Conservation (phyloP, 106 monocot genomes). For the Cymbidium sinense region DNA sequence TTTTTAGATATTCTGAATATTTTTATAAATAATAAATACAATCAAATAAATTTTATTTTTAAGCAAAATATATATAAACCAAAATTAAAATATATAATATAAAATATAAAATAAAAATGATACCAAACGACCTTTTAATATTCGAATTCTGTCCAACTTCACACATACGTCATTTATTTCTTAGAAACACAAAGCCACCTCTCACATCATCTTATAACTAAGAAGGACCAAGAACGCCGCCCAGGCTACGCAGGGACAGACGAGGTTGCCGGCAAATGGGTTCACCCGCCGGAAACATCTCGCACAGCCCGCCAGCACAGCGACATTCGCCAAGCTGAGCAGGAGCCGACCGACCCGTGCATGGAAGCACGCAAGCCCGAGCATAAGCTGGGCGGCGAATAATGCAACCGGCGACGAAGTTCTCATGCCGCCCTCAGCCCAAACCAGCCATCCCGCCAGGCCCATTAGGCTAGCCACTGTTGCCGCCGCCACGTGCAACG, state of each 20-base stretch:
- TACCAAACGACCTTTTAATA: too few species aligned
- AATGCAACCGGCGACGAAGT: neutral
- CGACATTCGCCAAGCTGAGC: slow-evolving; percentile 2
- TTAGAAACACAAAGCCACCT: too few species aligned
- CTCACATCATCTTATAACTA: slow-evolving; percentile 6
- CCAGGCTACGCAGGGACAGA: slow-evolving; percentile 32
- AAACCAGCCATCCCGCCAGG: slow-evolving; percentile 30
- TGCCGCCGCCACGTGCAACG: slow-evolving; percentile 23
- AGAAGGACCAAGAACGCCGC: slow-evolving; percentile 17
- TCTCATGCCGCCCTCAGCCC: slow-evolving; percentile 32
- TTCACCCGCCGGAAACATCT: slow-evolving; percentile 19
- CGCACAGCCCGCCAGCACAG: slow-evolving; percentile 5
- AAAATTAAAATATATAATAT: too few species aligned
- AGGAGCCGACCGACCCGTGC: slow-evolving; percentile 5
- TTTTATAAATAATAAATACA: too few species aligned
- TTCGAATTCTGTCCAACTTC: too few species aligned
- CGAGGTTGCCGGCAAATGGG: slow-evolving; percentile 25
- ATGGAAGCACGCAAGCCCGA: slow-evolving; percentile 17
- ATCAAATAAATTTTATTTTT: too few species aligned
- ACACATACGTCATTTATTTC: too few species aligned
- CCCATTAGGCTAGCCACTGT: slow-evolving; percentile 20
- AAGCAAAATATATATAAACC: too few species aligned
- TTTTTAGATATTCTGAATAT: too few species aligned
- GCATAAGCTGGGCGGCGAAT: slow-evolving; percentile 14
- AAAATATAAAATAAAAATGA: too few species aligned